Conservation (phyloP, 2,329 filamentous ascomycete species). For the Penicillium sp. region DNA sequence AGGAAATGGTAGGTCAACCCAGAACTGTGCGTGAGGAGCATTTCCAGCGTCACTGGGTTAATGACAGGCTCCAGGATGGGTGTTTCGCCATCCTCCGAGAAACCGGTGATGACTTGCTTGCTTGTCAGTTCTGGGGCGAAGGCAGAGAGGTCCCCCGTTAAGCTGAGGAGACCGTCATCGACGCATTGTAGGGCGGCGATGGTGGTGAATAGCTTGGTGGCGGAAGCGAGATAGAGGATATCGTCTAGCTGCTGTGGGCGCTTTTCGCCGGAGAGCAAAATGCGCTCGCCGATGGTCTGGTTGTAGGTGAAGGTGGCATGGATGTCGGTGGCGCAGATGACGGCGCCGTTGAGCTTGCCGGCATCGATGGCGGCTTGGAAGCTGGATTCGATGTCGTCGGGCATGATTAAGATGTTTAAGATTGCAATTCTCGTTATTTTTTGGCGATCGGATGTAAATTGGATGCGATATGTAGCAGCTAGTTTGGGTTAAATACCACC, state of each 20-base stretch:
- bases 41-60: conserved; percentile 53
- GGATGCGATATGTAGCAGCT: too few relatives aligned
- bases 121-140: conserved; percentile 55
- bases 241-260: conserved; percentile 36
- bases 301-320: conserved; percentile 47
- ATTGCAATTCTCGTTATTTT: too few relatives aligned
- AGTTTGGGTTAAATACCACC: too few relatives aligned
- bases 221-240: conserved; percentile 28
- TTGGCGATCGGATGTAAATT: too few relatives aligned
- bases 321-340: conserved; percentile 48
- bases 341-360: conserved; percentile 50
- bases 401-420: background rate
- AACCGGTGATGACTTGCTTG: conserved; percentile 55
- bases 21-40: conserved; percentile 58
- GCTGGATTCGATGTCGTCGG: conserved; percentile 39
- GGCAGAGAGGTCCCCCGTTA: conserved; percentile 52
- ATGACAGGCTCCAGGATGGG: conserved; percentile 39
- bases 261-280: conserved; percentile 47
- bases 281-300: conserved; percentile 46
- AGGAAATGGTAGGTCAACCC: conserved; percentile 54
- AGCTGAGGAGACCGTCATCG: conserved; percentile 54
- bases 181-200: conserved; percentile 61
- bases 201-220: conserved; percentile 54
- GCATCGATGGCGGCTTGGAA: conserved; percentile 49
- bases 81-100: conserved; percentile 46